Evolutionary conservation across 352 stramenopile genomes (phyloP).

Genomic region (Globisporangium nunn): DNA sequence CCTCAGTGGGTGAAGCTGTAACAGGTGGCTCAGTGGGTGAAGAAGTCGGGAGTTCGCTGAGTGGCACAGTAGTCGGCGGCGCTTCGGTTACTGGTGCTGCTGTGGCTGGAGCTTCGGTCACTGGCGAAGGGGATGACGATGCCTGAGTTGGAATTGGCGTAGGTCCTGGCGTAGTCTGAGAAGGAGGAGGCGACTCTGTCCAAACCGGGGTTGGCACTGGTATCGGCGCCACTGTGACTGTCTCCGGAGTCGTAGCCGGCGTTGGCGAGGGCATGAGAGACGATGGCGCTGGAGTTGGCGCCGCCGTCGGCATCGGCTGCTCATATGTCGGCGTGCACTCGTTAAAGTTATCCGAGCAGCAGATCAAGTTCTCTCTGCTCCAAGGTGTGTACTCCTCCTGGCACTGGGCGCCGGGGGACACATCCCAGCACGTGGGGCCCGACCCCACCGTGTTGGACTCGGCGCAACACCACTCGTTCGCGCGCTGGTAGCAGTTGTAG

Average conservation of each 20-base stretch:
- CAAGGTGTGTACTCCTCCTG: slow-evolving; percentile 23
- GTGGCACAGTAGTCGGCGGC: neutral
- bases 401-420: slow-evolving; percentile 15
- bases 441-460: slow-evolving; percentile 22
- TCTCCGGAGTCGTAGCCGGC: neutral
- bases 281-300: neutral
- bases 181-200: neutral
- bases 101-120: neutral
- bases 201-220: neutral
- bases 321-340: slow-evolving; percentile 35
- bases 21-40: neutral
- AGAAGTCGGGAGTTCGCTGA: neutral
- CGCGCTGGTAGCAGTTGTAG: slow-evolving; percentile 30
- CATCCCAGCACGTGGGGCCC: slow-evolving; percentile 30
- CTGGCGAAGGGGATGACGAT: neutral
- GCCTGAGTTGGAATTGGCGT: neutral
- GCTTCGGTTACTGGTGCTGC: neutral
- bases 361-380: slow-evolving; percentile 48
- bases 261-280: neutral
- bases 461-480: slow-evolving; percentile 36
- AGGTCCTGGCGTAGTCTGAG: neutral
- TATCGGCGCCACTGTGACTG: neutral
- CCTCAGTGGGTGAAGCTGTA: neutral
- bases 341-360: slow-evolving; percentile 22
- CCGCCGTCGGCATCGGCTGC: slow-evolving; percentile 18